A percentile compares a stretch with the other conserved stretches of the same genome.
These are phyloP conservation scores for Phytopythium sindhum DNA, from an alignment of 352 stramenopile genomes.

Conservation along the genomic window DNA sequence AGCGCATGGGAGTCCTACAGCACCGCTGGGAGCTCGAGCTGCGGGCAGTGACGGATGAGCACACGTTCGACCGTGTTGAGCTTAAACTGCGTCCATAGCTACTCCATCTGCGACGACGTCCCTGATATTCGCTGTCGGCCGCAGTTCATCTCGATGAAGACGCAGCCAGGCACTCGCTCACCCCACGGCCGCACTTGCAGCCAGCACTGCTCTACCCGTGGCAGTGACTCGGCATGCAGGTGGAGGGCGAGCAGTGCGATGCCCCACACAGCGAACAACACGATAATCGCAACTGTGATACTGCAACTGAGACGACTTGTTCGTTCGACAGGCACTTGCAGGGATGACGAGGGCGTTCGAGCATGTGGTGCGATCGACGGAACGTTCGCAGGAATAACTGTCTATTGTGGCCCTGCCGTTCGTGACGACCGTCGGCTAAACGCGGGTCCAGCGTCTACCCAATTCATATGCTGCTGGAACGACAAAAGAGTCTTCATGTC, in stretches of 20 bases:
- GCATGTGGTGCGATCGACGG: not conserved
- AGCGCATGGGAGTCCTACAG: slow-evolving; percentile 21
- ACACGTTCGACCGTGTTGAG: slow-evolving; percentile 19
- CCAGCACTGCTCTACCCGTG: slow-evolving; percentile 4
- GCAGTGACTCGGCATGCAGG: slow-evolving; percentile 12
- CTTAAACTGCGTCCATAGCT: slow-evolving; percentile 21
- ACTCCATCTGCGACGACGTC: slow-evolving; percentile 10
- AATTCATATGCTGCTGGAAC: not conserved
- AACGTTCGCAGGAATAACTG: slow-evolving; percentile 15
- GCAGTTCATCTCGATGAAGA: slow-evolving; percentile 29
- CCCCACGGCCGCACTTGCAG: slow-evolving; percentile 29
- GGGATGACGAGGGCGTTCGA: not conserved
- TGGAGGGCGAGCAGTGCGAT: slow-evolving; percentile 16
- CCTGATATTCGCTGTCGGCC: slow-evolving; percentile 11
- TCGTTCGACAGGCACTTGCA: not conserved
- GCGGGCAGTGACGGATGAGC: slow-evolving; percentile 28
- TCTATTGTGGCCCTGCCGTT: slow-evolving; percentile 13
- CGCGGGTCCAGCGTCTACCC: not conserved
- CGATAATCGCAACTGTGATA: not conserved
- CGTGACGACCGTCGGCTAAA: slow-evolving; percentile 14
- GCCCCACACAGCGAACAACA: slow-evolving; percentile 14
- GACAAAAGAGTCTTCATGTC: slow-evolving; percentile 25
- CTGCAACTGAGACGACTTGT: not conserved
- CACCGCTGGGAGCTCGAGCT: slow-evolving; percentile 20
- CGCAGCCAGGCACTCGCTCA: slow-evolving; percentile 18